Evolutionary conservation across 2,329 filamentous ascomycete species (phyloP).

Genomic region (Fusarium temperatum): DNA sequence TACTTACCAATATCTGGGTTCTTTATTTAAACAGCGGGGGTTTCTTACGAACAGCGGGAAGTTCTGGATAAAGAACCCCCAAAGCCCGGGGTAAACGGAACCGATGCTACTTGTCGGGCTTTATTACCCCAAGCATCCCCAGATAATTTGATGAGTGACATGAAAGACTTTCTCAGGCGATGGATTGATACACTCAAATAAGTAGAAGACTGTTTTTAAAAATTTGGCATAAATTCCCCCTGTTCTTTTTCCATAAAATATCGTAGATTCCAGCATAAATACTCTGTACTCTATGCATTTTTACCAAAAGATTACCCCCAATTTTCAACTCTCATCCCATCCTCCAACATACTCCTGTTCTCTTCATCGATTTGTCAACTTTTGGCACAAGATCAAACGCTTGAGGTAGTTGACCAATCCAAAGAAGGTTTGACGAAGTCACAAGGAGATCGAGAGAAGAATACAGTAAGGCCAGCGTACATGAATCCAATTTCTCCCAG

Average conservation of each 20-base stretch:
- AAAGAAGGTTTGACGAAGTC: neutral
- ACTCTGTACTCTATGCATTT: neutral
- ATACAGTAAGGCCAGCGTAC: neutral
- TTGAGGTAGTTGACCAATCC: neutral
- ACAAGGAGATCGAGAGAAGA: neutral
- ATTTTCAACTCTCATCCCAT: neutral
- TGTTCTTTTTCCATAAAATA: accelerated
- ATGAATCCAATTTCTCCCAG: neutral
- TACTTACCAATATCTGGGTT: neutral
- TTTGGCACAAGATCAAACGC: neutral
- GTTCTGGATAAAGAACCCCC: neutral
- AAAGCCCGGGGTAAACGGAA: slow-evolving; percentile 1
- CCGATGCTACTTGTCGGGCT: neutral
- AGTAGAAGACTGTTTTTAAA: neutral
- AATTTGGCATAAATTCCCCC: accelerated
- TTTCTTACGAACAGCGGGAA: neutral
- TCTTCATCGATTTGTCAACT: neutral
- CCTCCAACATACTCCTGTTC: neutral
- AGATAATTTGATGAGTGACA: neutral
- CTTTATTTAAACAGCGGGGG: neutral
- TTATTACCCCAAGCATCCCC: slow-evolving; percentile 4
- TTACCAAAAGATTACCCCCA: neutral
- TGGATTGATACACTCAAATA: neutral
- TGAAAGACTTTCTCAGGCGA: no score
- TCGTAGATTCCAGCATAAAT: neutral